Percentiles rank a stretch among this genome's conserved stretches.
These are phyloP conservation scores for Gigaspora rosea DNA, from an alignment of 192 early-diverging fungal genomes.

Conservation along the genomic window DNA sequence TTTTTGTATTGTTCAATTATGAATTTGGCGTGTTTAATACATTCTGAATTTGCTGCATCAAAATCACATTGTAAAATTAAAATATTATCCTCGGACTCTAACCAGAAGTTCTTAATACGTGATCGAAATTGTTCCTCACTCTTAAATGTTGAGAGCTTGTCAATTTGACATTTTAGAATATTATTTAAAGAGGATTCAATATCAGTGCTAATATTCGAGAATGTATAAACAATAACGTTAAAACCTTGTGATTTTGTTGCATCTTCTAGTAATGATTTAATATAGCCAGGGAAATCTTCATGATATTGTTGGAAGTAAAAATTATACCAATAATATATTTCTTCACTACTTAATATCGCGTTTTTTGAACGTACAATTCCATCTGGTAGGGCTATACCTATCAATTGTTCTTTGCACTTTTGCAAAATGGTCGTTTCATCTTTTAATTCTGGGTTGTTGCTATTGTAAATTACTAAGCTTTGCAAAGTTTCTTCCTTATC, in stretches of 20 bases:
- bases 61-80: slow-evolving; percentile 29
- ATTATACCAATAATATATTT: slow-evolving; percentile 1
- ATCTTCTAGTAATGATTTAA: background rate
- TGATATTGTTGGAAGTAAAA: slow-evolving; percentile 17
- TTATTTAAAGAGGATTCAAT: background rate
- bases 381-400: slow-evolving; percentile 26
- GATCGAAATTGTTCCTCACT: slow-evolving; percentile 7
- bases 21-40: slow-evolving; percentile 26
- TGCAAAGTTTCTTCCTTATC: slow-evolving; percentile 28
- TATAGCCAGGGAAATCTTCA: slow-evolving; percentile 17
- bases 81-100: slow-evolving; percentile 11
- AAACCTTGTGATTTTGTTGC: background rate
- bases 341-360: background rate
- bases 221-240: slow-evolving; percentile 12
- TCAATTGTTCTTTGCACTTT: slow-evolving; percentile 17
- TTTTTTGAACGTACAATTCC: slow-evolving; percentile 20
- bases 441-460: background rate
- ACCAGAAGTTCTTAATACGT: slow-evolving; percentile 20
- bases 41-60: background rate
- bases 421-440: background rate
- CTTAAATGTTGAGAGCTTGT: slow-evolving; percentile 29
- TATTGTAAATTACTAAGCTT: slow-evolving; percentile 18
- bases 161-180: slow-evolving; percentile 5
- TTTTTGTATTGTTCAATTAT: slow-evolving; percentile 26
- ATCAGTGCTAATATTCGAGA: slow-evolving; percentile 10